These are phyloP conservation scores for Pancytospora philotis DNA, from an alignment of 371 early-diverging fungal genomes.

Conservation along the genomic window DNA sequence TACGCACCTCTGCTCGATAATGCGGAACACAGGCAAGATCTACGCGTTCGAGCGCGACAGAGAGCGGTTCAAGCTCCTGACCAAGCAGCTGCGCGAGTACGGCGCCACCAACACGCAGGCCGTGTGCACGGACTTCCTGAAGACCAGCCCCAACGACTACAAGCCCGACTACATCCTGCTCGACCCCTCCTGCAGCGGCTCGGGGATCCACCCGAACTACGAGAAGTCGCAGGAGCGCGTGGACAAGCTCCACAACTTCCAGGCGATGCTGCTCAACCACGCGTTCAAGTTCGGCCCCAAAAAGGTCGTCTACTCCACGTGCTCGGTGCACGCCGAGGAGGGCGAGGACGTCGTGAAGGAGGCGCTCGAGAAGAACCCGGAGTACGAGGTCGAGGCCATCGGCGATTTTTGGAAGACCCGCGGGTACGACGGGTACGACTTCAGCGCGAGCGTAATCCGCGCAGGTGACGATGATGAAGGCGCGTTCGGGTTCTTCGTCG, in stretches of 20 bases:
- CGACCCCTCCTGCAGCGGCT: slow-evolving; percentile 94
- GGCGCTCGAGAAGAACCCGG: slow-evolving; percentile 48
- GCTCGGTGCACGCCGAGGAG: slow-evolving; percentile 79
- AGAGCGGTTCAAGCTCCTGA: slow-evolving; percentile 68
- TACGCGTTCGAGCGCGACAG: slow-evolving; percentile 79
- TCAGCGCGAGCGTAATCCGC: slow-evolving; percentile 44
- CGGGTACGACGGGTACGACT: slow-evolving; percentile 33
- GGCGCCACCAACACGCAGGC: slow-evolving; percentile 68
- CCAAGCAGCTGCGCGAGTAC: slow-evolving; percentile 65
- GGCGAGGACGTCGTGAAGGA: slow-evolving; percentile 77
- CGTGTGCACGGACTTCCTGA: slow-evolving; percentile 44
- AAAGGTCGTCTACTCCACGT: slow-evolving; percentile 79
- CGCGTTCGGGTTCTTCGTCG: slow-evolving; percentile 51
- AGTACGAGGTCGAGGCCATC: slow-evolving; percentile 60
- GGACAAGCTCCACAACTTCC: slow-evolving; percentile 58
- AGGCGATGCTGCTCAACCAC: slow-evolving; percentile 49
- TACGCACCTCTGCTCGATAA: slow-evolving; percentile 71
- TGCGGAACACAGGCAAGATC: slow-evolving; percentile 72
- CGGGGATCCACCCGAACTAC: slow-evolving; percentile 65
- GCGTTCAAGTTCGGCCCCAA: slow-evolving; percentile 64
- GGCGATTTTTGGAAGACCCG: slow-evolving; percentile 61
- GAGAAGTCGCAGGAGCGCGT: slow-evolving; percentile 63
- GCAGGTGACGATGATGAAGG: slow-evolving; percentile 20
- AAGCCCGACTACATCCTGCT: slow-evolving; percentile 74
- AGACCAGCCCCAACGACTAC: slow-evolving; percentile 59